Evolutionary conservation across 176 grass and related monocot species (phyloP).

Genomic region (Oryza brachyantha): DNA sequence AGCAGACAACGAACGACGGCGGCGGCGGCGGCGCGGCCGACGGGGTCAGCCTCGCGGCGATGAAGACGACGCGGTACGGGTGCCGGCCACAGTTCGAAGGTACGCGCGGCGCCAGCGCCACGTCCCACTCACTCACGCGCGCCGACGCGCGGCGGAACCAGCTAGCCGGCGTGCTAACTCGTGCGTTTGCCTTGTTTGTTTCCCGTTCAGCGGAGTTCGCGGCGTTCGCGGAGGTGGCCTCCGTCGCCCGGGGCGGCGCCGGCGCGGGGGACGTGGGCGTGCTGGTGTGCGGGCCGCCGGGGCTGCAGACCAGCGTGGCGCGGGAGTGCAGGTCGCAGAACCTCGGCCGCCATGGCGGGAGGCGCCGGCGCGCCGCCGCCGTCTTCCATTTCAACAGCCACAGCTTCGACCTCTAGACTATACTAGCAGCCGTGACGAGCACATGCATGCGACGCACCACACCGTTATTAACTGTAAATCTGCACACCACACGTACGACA

Average conservation of each 20-base stretch:
- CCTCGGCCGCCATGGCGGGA: conserved; percentile 38
- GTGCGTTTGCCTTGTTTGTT: too few relatives aligned
- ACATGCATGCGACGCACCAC: too few relatives aligned
- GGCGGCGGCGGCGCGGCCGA: conserved; percentile 13
- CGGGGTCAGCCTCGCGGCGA: conserved; percentile 35
- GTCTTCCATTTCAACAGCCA: conserved; percentile 97
- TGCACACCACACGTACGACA: too few relatives aligned
- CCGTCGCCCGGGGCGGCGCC: conserved; percentile 4
- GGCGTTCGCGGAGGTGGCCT: conserved; percentile 43
- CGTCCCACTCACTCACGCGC: too few relatives aligned
- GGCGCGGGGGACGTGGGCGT: conserved; percentile 44
- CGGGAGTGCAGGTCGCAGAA: conserved; percentile 78
- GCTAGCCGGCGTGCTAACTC: neutral
- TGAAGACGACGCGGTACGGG: conserved; percentile 67
- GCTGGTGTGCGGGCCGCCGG: conserved; percentile 71
- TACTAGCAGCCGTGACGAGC: too few relatives aligned
- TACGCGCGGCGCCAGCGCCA: conserved; percentile 10
- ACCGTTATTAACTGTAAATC: too few relatives aligned
- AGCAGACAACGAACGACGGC: neutral
- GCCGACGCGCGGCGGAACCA: too few relatives aligned
- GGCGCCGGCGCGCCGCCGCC: conserved; percentile 43
- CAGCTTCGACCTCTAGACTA: conserved; percentile 92
- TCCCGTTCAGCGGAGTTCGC: conserved; percentile 39
- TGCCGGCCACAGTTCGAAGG: conserved; percentile 82
- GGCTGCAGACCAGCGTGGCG: conserved; percentile 73